Evolutionary conservation across 495 filamentous ascomycete species (phyloP), one percentile per base, ranked within the genome.

Genomic region (Xanthoparmelia taractica): DNA sequence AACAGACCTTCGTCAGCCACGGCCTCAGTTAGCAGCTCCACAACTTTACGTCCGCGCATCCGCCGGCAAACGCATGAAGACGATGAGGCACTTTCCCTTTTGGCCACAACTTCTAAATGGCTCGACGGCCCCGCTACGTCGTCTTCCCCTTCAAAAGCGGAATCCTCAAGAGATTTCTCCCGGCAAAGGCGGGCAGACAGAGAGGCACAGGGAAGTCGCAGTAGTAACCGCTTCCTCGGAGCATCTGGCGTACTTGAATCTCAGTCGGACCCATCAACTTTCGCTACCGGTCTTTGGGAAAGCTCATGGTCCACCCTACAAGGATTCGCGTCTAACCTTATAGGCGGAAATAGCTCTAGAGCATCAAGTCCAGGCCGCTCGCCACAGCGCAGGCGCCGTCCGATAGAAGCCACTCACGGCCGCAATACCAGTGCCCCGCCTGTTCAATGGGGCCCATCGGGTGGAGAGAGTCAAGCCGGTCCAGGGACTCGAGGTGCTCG

Each of bases 361-460:
- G 59, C 52, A 12, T 71, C 70, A 27, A 62, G 73, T 56, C 65
- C 73, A 17, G 73, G 72, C 63, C 72, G 67, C 61, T 68, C 69
- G 23, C 29, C 70, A 58, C 72, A 75, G 62, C 66, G 70, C 18
- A 73, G 75, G 52, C 73, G 76, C 61, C 79, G 80, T 66, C 80
- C 80, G 12, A 76, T 78, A 25, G 70, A 75, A 31, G 73, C 75
- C 17, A 75, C 81, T 50, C 64, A 74, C 60, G 73, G 75, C 64
- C 72, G 74, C 41, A 74, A 68, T 59, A 74, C 71, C 13, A 75
- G 73, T 47, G 71, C 74, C 33, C 72, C 71, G 41, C 73, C 77
- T 10, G 67, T 69, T 12, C 72, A 80, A 70, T 87, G 85, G 85
- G 85, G 84, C 18, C 84, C 84, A 6, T 73, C 77, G 8, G 73